Evolutionary conservation across 208 protist species (phyloP), one percentile per base, ranked within the genome.

Genomic region (Acanthamoeba healyi): DNA sequence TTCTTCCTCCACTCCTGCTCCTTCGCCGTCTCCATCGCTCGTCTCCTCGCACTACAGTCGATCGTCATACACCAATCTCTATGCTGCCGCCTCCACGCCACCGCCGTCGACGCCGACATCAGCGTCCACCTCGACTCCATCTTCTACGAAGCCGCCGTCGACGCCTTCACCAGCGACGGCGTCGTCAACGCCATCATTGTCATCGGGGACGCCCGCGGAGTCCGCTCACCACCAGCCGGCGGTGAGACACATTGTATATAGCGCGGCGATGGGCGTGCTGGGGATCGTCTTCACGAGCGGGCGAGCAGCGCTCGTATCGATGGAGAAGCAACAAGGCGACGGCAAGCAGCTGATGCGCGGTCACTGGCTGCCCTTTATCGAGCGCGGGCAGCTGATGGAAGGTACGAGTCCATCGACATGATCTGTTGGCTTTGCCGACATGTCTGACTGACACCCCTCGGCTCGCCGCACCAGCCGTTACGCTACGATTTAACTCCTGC

Each of bases 311-410:
- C 74, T 84, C 19, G 74, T 84, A 1, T 46, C 74, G 2, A 84
- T 42, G 9, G 74, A 84, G 42, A 46, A 84, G 44, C 74, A 84
- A 26, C 42, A 32, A 19, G 74, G 29, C 44, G 74, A 84, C 4
- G 74, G 74, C 3, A 84, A 56, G 74, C 74, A 84, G 36, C 42
- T 84, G 6, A 84, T 84, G 74, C 74, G 44, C 38, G 74, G 74
- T 56, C 44, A 56, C 44, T 84, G 74, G 74, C 29, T 84, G 38
- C 74, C 74, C 44, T 5, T 2, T 22, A 17, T n/a, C 74, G 74
- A 84, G 17, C 42, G 4, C 42, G 74, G 74, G 9, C n/a, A 17
- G n/a, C 19, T 56, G 42, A 17, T 84, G 42, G 42, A 84, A 22
- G 74, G 70, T 81, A 26, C 5, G 36, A 2, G 4, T 46, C 70